These are phyloP conservation scores for Aurinia saxatilis DNA, from an alignment of 345 rosid species.

Conservation along the genomic window DNA sequence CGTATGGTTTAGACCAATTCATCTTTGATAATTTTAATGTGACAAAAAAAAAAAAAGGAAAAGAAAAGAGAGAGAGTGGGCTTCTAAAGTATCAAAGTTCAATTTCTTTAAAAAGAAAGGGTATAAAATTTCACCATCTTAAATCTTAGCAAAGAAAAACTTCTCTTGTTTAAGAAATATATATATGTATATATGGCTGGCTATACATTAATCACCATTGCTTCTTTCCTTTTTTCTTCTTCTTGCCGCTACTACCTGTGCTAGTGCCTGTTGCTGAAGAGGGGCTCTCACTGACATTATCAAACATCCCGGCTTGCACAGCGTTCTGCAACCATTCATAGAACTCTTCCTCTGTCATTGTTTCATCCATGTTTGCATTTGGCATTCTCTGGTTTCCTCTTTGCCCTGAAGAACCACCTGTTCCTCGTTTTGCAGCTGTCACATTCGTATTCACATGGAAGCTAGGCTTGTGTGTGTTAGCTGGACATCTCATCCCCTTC, in stretches of 20 bases:
- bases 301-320: slow-evolving; percentile 66
- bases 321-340: slow-evolving; percentile 89
- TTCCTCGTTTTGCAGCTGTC: slow-evolving; percentile 52
- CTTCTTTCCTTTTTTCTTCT: slow-evolving; percentile 77
- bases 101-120: too few species aligned
- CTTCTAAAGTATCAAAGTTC: too few species aligned
- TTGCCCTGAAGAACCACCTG: slow-evolving; percentile 46
- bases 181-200: neutral
- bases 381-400: slow-evolving; percentile 48
- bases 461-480: slow-evolving; percentile 94
- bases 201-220: slow-evolving; percentile 41
- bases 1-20: too few species aligned
- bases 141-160: too few species aligned
- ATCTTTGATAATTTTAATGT: too few species aligned
- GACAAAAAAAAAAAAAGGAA: too few species aligned
- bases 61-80: too few species aligned
- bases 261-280: slow-evolving; percentile 32
- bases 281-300: slow-evolving; percentile 38
- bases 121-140: too few species aligned
- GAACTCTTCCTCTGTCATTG: slow-evolving; percentile 88
- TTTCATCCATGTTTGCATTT: slow-evolving; percentile 57
- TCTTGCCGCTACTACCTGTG: slow-evolving; percentile 42
- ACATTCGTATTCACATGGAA: slow-evolving; percentile 87
- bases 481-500: slow-evolving; percentile 95
- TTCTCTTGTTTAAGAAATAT: neutral